phyloP scores from a whole-genome alignment of 805 yeast genomes.

The Metschnikowia similis region DNA sequence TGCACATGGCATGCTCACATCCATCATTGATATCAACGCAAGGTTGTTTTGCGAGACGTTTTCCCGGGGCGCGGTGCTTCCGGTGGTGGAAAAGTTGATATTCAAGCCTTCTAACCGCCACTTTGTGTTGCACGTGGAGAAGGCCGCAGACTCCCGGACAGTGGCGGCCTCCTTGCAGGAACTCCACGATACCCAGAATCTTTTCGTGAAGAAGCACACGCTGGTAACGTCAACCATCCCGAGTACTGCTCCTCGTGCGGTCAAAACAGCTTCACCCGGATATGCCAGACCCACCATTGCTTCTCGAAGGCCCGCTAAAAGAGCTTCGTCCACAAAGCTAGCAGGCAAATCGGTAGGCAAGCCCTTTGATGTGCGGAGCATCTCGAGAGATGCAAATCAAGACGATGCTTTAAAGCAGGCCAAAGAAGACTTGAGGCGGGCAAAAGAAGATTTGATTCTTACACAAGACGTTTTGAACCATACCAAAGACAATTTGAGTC shows the following conservation, averaged over 20 bases:
- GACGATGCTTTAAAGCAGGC: background rate
- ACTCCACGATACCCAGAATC: background rate
- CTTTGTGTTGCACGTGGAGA: conserved; percentile 1
- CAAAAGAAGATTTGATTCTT: too few relatives aligned
- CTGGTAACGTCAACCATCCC: background rate
- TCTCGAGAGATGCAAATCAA: background rate
- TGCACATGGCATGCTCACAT: background rate
- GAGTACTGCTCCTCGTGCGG: background rate
- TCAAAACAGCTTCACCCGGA: conserved; percentile 16
- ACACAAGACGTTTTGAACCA: too few relatives aligned
- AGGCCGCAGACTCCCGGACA: background rate
- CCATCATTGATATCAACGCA: background rate
- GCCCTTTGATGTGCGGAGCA: background rate
- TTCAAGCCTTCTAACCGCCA: background rate
- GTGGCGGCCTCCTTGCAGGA: background rate
- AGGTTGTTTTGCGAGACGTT: background rate
- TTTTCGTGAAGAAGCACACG: background rate
- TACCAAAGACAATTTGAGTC: too few relatives aligned
- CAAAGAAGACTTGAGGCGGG: background rate
- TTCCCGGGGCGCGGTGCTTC: background rate
- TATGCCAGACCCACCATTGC: conserved; percentile 33
- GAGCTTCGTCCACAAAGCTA: background rate
- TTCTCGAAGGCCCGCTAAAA: conserved; percentile 16
- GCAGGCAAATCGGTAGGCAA: background rate
- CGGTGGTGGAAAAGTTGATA: conserved; percentile 3